phyloP scores from a whole-genome alignment of 2,329 filamentous ascomycete species.

The Phyllosticta ampelicida region DNA sequence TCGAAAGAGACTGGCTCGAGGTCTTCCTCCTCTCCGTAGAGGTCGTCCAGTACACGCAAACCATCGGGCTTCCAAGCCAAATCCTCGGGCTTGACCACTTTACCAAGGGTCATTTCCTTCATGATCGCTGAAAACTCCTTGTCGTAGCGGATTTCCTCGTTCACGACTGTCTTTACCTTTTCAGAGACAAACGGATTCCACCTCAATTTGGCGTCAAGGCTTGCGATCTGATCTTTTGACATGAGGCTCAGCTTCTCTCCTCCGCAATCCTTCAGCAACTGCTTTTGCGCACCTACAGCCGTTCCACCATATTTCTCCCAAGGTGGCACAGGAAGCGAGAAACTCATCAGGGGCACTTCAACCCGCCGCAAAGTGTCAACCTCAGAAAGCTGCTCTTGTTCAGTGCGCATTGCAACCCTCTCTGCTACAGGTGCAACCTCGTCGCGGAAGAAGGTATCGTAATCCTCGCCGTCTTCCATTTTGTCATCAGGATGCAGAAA shows the following conservation, averaged over 20 bases:
- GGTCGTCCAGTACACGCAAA: slow-evolving; percentile 33
- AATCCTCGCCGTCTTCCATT: slow-evolving; percentile 19
- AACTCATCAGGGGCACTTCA: slow-evolving; percentile 38
- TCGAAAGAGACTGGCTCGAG: slow-evolving; percentile 17
- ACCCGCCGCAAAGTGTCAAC: slow-evolving; percentile 39
- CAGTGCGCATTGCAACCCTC: slow-evolving; percentile 23
- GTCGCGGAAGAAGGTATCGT: slow-evolving; percentile 25
- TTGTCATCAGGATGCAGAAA: slow-evolving; percentile 15
- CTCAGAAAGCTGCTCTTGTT: slow-evolving; percentile 37
- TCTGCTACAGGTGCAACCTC: slow-evolving; percentile 27
- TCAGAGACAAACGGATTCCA: slow-evolving; percentile 40
- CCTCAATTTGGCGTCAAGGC: slow-evolving; percentile 30
- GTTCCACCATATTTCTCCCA: slow-evolving; percentile 33
- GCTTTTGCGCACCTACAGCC: slow-evolving; percentile 20
- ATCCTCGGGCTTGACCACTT: slow-evolving; percentile 29
- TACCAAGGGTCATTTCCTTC: slow-evolving; percentile 20
- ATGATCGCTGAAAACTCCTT: slow-evolving; percentile 28
- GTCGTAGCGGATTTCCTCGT: slow-evolving; percentile 32
- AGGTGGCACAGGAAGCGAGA: slow-evolving; percentile 31
- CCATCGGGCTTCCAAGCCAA: slow-evolving; percentile 40
- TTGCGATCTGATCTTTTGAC: slow-evolving; percentile 27
- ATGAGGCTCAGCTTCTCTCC: slow-evolving; percentile 20
- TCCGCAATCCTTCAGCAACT: background rate
- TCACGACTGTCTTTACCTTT: slow-evolving; percentile 26
- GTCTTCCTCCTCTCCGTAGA: slow-evolving; percentile 28